Evolutionary conservation across 345 rosid species (phyloP).

Genomic region (Eucalyptus camaldulensis): DNA sequence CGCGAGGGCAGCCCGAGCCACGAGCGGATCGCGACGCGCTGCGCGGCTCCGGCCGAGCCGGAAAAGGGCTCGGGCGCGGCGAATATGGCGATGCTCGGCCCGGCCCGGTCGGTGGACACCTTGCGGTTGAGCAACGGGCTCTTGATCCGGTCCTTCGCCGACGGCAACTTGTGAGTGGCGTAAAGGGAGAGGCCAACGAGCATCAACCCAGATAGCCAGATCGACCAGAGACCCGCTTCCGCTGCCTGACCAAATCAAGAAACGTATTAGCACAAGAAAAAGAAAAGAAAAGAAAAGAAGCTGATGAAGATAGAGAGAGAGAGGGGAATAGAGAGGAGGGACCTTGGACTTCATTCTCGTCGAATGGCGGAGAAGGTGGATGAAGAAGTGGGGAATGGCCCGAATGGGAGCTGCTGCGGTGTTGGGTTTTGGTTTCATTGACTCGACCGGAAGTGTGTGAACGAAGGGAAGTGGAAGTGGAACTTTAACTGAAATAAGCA

Average conservation of each 20-base stretch:
- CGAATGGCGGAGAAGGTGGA: not conserved
- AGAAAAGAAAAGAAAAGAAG: not conserved
- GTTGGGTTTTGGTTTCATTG: not conserved
- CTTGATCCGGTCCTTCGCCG: conserved; percentile 4
- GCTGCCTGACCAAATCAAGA: conserved; percentile 22
- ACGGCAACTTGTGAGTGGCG: conserved; percentile 54
- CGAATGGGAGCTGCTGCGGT: not conserved
- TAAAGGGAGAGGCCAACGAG: conserved; percentile 62
- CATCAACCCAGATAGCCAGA: conserved; percentile 70
- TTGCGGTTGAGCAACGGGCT: not conserved
- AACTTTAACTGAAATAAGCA: conserved; percentile 34
- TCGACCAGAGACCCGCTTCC: conserved; percentile 41
- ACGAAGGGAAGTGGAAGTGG: not conserved
- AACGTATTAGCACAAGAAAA: too few species aligned
- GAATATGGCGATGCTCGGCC: conserved; percentile 52
- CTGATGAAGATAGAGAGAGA: not conserved
- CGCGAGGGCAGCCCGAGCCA: conserved; percentile 81
- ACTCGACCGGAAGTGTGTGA: not conserved
- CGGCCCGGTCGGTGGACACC: not conserved
- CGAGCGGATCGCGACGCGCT: conserved; percentile 46
- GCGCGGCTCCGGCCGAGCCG: conserved; percentile 31
- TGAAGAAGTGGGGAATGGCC: not conserved
- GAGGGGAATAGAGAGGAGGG: not conserved
- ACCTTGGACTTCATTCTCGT: not conserved
- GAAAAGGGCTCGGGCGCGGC: conserved; percentile 33